Percentiles rank a stretch among this genome's conserved stretches.
Conservation (phyloP, 2,329 filamentous ascomycete genomes). For the Diaporthe sp. region DNA sequence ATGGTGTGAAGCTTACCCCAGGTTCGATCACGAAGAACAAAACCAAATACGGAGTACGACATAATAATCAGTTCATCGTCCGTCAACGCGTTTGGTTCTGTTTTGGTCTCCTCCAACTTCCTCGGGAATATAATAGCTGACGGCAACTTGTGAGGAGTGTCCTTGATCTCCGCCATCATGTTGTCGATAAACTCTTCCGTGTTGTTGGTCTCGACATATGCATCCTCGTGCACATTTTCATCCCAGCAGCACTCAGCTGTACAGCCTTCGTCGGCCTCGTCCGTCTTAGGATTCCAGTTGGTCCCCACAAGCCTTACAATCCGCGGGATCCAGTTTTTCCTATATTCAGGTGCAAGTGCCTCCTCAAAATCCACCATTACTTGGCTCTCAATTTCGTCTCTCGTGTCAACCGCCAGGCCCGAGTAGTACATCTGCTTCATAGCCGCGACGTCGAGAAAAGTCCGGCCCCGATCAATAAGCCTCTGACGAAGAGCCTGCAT, state of each 20-base stretch:
- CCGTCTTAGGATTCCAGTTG: neutral
- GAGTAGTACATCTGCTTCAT: constrained; percentile 42
- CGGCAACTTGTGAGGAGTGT: neutral
- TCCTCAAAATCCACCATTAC: constrained; percentile 43
- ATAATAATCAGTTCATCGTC: constrained; percentile 46
- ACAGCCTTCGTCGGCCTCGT: neutral
- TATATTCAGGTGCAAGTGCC: constrained; percentile 33
- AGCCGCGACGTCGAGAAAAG: constrained; percentile 24
- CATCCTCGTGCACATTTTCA: neutral
- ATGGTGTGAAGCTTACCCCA: constrained; percentile 42
- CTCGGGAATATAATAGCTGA: neutral
- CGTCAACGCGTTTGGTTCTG: constrained; percentile 1
- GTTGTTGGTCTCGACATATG: neutral
- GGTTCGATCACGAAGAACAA: constrained; percentile 45
- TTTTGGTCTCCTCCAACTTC: neutral
- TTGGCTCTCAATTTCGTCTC: constrained; percentile 44
- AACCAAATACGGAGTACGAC: constrained; percentile 45
- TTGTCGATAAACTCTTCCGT: neutral
- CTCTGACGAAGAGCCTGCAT: neutral
- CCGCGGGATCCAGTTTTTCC: neutral
- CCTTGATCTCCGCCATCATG: neutral
- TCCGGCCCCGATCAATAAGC: constrained; percentile 19
- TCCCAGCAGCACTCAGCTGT: neutral
- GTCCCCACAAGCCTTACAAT: neutral
- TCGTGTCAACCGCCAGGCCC: constrained; percentile 36